Conservation (phyloP, 2,329 filamentous ascomycete genomes). For the Hypocreales sp. region DNA sequence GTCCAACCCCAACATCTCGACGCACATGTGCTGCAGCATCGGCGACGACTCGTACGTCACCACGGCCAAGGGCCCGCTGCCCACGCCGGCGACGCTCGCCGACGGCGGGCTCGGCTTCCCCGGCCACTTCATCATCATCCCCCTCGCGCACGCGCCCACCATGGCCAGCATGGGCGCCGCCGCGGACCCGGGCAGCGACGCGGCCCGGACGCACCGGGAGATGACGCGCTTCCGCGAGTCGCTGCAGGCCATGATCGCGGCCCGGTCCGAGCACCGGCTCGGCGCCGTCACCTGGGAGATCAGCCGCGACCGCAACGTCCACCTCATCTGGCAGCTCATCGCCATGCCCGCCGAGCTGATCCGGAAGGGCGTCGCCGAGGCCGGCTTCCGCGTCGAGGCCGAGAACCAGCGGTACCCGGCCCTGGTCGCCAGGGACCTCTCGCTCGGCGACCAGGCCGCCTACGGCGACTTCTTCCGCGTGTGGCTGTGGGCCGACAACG, state of each 20-base stretch:
- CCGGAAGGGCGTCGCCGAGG: slow-evolving; percentile 61
- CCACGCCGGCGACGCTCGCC: slow-evolving; percentile 51
- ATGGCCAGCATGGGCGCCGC: slow-evolving; percentile 48
- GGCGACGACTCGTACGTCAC: slow-evolving; percentile 80
- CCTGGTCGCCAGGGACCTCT: slow-evolving; percentile 32
- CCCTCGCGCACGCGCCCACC: slow-evolving; percentile 67
- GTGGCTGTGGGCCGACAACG: slow-evolving; percentile 57
- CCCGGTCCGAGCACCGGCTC: slow-evolving; percentile 38
- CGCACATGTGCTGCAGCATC: slow-evolving; percentile 81
- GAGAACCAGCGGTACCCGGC: slow-evolving; percentile 50
- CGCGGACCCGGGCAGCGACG: slow-evolving; percentile 32
- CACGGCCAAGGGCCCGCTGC: slow-evolving; percentile 79
- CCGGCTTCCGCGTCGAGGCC: slow-evolving; percentile 76
- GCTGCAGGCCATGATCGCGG: slow-evolving; percentile 65
- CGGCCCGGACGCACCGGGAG: slow-evolving; percentile 52
- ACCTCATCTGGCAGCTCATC: slow-evolving; percentile 88
- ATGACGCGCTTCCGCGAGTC: slow-evolving; percentile 70
- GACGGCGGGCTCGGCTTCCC: slow-evolving; percentile 56
- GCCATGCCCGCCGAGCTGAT: slow-evolving; percentile 58
- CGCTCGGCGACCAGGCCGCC: slow-evolving; percentile 30
- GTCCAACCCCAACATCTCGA: slow-evolving; percentile 67
- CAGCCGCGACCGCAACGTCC: slow-evolving; percentile 63
- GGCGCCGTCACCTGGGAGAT: slow-evolving; percentile 90
- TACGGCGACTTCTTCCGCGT: slow-evolving; percentile 61
- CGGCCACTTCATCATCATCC: slow-evolving; percentile 81